Evolutionary conservation across 805 yeast species (phyloP), one percentile per base, ranked within the genome.

Genomic region (Cephaloascus albidus): DNA sequence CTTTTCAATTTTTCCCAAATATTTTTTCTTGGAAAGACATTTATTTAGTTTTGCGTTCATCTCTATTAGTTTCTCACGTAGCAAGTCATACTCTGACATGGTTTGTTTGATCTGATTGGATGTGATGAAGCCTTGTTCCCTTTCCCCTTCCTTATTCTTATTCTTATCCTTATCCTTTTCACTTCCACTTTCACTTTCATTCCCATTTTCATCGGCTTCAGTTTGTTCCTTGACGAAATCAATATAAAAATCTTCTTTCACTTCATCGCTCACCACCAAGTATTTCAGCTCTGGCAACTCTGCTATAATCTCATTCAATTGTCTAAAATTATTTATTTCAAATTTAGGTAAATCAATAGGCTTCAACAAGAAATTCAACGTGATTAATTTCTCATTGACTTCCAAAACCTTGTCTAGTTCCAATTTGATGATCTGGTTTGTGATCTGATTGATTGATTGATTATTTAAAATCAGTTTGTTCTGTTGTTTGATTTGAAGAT

Each of bases 291-390:
- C 33, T 10, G 33, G 33, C 15, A 31, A 16, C 16, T 31, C 33
- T 6, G 6, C 18, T 8, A 31, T 31, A 8, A 31, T 5, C 18
- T 31, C 33, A 16, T 31, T 16, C 16, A 31, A 10, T n/a, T 31
- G 10, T 8, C 8, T 31, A 15, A 31, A 31, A 31, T 31, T 16
- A 19, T 36, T 18, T 16, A 16, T 20, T 6, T 32, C 32, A 17
- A 32, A 39, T 27, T 36, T 36, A 23, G 26, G 36, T 14, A 40
- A 20, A 2, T 39, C 42, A 8, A 38, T 36, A 19, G 32, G 36
- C n/a, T 40, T 39, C 10, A 40, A 36, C 38, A 36, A 39, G 10
- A 39, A 30, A 6, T 31, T 31, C 18, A 16, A 14, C 16, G 6
- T n/a, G 8, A 31, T 6, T 16, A 31, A n/a, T 6, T 8, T 10